A percentile compares a stretch with the other conserved stretches of the same genome.
These are phyloP conservation scores for Daldinia loculata DNA, from an alignment of 495 filamentous ascomycete species.

Conservation along the genomic window DNA sequence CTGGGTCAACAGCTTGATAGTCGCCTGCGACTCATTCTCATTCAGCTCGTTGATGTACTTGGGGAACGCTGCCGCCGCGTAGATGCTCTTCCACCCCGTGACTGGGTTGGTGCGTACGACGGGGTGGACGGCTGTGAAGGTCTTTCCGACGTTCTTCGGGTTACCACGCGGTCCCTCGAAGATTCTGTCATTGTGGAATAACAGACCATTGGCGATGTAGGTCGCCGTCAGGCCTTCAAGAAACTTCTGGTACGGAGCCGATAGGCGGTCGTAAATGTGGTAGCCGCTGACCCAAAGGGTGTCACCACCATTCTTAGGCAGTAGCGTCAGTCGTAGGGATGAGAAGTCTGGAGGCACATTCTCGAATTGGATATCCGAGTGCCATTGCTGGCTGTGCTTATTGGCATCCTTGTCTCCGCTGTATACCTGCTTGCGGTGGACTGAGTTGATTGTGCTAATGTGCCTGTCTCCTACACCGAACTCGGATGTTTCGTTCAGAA, in stretches of 20 bases:
- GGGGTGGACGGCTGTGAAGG: conserved; percentile 69
- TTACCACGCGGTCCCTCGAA: neutral
- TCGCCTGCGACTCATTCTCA: conserved; percentile 65
- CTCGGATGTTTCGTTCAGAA: conserved; percentile 68
- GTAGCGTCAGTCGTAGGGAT: conserved; percentile 62
- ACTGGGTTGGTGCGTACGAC: conserved; percentile 81
- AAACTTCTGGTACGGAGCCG: neutral
- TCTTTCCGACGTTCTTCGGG: conserved; percentile 50
- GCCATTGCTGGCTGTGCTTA: conserved; percentile 58
- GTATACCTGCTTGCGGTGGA: conserved; percentile 66
- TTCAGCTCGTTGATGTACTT: conserved; percentile 71
- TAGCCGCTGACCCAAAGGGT: neutral
- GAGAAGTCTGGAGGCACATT: conserved; percentile 71
- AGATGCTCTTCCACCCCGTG: conserved; percentile 80
- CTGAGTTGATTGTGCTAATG: conserved; percentile 74
- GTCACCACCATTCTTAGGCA: conserved; percentile 62
- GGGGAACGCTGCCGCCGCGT: conserved; percentile 68
- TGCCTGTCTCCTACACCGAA: conserved; percentile 70
- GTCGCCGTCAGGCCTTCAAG: neutral
- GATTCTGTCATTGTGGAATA: neutral
- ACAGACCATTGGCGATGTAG: neutral
- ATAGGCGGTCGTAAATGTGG: neutral
- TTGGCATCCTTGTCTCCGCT: conserved; percentile 9
- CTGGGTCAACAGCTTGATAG: conserved; percentile 66
- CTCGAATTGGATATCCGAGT: conserved; percentile 74